Conservation (phyloP, 108 stramenopile genomes). For the Chaetoceros muelleri region DNA sequence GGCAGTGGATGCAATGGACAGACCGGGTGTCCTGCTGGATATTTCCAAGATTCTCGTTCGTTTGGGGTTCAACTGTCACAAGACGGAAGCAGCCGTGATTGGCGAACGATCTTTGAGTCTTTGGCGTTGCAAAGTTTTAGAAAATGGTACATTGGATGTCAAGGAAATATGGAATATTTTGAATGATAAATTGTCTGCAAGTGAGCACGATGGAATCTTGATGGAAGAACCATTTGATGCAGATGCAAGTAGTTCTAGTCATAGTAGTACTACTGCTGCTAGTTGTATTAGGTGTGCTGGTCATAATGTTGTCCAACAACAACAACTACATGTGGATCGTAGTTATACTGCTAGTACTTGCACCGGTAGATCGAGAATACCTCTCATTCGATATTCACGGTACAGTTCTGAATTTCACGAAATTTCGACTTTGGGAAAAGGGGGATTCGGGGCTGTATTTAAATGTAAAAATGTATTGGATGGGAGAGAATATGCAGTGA, state of each 20-base stretch:
- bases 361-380: too few species aligned
- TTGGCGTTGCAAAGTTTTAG: slow-evolving; percentile 67
- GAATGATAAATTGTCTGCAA: slow-evolving; percentile 6
- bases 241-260: too few species aligned
- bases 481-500: slow-evolving; percentile 88
- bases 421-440: slow-evolving; percentile 58
- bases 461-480: slow-evolving; percentile 72
- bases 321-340: too few species aligned
- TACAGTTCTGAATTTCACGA: slow-evolving; percentile 76
- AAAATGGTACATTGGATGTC: slow-evolving; percentile 27
- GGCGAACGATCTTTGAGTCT: slow-evolving; percentile 50
- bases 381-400: slow-evolving; percentile 68
- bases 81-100: slow-evolving; percentile 72
- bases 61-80: slow-evolving; percentile 44
- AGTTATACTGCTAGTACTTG: too few species aligned
- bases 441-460: slow-evolving; percentile 88
- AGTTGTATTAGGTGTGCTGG: too few species aligned
- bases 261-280: too few species aligned
- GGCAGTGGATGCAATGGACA: slow-evolving; percentile 39
- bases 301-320: too few species aligned
- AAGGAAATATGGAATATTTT: slow-evolving; percentile 57
- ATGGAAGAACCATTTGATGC: too few species aligned
- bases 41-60: slow-evolving; percentile 54
- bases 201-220: too few species aligned
- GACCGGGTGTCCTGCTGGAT: slow-evolving; percentile 53